Conservation (phyloP, 2,329 filamentous ascomycete genomes). For the Paramyrothecium roridum region DNA sequence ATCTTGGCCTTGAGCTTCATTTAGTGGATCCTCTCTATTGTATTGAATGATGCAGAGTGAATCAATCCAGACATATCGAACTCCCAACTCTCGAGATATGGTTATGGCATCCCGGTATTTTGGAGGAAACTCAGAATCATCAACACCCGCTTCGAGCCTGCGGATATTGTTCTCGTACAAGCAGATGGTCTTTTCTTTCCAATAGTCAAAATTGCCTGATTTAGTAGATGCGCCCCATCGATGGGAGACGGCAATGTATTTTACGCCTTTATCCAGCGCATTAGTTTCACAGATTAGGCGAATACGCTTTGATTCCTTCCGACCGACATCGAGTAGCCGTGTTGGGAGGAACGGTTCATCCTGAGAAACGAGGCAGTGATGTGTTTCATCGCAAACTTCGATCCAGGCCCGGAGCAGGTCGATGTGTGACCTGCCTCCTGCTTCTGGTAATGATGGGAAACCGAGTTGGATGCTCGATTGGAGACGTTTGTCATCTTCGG, state of each 20-base stretch:
- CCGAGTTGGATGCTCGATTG: constrained; percentile 9
- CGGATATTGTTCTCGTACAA: not conserved
- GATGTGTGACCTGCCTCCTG: constrained; percentile 7
- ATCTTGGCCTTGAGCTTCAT: constrained; percentile 3
- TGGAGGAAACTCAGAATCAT: not conserved
- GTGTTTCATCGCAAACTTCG: constrained; percentile 6
- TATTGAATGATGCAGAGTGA: constrained; percentile 10
- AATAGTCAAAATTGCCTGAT: not conserved
- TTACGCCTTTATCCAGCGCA: not conserved
- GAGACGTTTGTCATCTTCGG: not conserved
- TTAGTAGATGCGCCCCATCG: constrained; percentile 13
- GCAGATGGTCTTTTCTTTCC: not conserved
- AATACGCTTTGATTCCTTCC: constrained; percentile 2
- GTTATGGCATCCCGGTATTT: not conserved
- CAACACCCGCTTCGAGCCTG: not conserved
- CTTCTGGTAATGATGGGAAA: constrained; percentile 6
- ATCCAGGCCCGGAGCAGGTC: constrained; percentile 12
- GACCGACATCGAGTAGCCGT: constrained; percentile 15
- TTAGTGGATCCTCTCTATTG: not conserved
- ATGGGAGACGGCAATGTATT: constrained; percentile 18
- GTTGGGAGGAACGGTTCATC: constrained; percentile 9
- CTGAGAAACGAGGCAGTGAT: constrained; percentile 3
- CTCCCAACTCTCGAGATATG: not conserved
- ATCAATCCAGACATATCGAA: not conserved
- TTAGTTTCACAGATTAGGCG: not conserved